Evolutionary conservation across 2,329 filamentous ascomycete genomes (phyloP), one percentile per base, ranked within the genome.

Genomic region (Orbilia oligospora): DNA sequence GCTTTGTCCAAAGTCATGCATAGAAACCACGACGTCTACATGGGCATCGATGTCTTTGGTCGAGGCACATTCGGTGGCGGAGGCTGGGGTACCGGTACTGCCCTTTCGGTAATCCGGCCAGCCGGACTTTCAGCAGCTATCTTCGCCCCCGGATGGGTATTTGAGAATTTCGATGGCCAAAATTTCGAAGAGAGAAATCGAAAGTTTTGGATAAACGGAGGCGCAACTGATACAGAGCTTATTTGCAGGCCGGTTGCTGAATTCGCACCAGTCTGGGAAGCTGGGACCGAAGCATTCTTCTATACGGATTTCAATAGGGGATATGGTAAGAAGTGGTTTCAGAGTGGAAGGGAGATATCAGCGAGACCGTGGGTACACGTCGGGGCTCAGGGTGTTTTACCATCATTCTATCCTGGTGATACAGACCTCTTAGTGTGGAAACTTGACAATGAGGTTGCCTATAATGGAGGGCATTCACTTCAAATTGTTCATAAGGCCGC

Each of bases 71-170:
- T 82, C 33, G 81, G 81, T 10, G 80, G 51, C 41, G 81, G 81
- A 4, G 81, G 81, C 14, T 82, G 81, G 70, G 79, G 80, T 14
- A 75, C 80, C 30, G 80, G 79, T 20, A 80, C 69, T 18, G 86
- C 85, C 8, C 83, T 86, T 3, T 77, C 81, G 4, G 84, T 83
- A 33, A 83, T 86, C 16, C 82, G 83, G 0, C 81, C 83, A 12
- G 51, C 82, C 4, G 83, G 83, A 0, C 81, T 86, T 5, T 83
- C 84, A n/a, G 84, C 83, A 41, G 86, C 85, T 3, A 80, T 87
- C 0, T 87, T 87, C 79, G 86, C 84, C 6, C 86, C 86, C 1
- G 86, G 85, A 4, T 87, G 86, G 86, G 84, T 85, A 5, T 86
- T 84, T 75, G 86, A 87, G 77, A 85, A 87, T 68, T 87, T 86